phyloP scores from a whole-genome alignment of 208 protist genomes.

The Balamuthia mandrillaris region DNA sequence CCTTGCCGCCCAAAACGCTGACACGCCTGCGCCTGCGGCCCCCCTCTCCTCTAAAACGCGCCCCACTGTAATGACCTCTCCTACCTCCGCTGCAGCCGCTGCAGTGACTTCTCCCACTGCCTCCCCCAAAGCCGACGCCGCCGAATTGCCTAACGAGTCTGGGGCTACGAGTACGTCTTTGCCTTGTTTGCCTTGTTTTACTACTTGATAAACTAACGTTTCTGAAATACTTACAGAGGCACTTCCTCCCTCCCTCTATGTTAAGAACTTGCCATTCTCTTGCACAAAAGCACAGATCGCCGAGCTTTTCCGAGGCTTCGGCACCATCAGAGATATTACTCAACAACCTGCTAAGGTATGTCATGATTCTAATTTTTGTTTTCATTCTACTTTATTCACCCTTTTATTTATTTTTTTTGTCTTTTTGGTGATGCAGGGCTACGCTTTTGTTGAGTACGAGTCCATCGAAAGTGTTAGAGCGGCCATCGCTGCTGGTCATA shows the following conservation, averaged over 20 bases:
- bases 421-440: too few relatives aligned
- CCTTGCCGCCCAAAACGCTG: background rate
- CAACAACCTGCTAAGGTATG: too few relatives aligned
- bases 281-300: background rate
- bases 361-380: too few relatives aligned
- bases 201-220: background rate
- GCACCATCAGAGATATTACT: too few relatives aligned
- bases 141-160: background rate
- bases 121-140: background rate
- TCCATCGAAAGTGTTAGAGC: background rate
- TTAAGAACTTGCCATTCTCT: background rate
- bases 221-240: background rate
- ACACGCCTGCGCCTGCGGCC: background rate
- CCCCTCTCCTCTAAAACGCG: too few relatives aligned
- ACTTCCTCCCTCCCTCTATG: background rate
- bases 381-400: too few relatives aligned
- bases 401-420: too few relatives aligned
- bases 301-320: background rate
- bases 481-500: background rate
- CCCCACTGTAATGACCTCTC: too few relatives aligned
- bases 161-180: background rate
- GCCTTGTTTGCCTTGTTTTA: background rate
- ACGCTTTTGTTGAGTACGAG: slow-evolving; percentile 3
- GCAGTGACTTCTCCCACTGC: background rate
- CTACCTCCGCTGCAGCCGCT: too few relatives aligned